Evolutionary conservation across 805 yeast species (phyloP).

Genomic region (Candida saitoana): DNA sequence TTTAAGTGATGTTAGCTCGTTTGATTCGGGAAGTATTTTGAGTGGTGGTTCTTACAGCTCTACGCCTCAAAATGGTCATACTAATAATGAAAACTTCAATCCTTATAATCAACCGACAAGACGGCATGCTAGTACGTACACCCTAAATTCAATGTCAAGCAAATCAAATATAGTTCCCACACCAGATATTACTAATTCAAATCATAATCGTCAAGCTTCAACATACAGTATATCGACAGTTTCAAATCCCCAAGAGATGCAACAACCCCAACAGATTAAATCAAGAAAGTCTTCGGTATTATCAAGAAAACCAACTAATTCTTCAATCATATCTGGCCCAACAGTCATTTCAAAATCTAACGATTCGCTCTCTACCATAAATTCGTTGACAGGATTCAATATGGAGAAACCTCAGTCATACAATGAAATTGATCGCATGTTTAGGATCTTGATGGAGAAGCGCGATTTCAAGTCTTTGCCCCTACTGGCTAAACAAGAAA

Average conservation of each 20-base stretch:
- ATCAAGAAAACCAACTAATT: constrained; percentile 20
- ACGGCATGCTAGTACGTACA: constrained; percentile 11
- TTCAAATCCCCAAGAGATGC: constrained; percentile 10
- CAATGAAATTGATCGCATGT: constrained; percentile 66
- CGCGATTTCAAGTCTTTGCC: constrained; percentile 75
- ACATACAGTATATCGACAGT: constrained; percentile 32
- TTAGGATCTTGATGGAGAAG: constrained; percentile 74
- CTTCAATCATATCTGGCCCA: constrained; percentile 21
- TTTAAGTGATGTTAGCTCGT: constrained; percentile 27
- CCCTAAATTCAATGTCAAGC: constrained; percentile 12
- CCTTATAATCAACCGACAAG: constrained; percentile 5
- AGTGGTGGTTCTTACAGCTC: constrained; percentile 19
- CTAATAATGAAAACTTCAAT: not conserved
- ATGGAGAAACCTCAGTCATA: constrained; percentile 68
- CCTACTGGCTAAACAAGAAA: constrained; percentile 67
- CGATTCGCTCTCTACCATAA: constrained; percentile 14
- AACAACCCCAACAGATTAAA: constrained; percentile 4
- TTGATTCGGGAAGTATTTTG: constrained; percentile 28
- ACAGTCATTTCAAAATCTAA: constrained; percentile 21
- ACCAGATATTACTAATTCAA: constrained; percentile 27
- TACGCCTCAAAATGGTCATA: not conserved
- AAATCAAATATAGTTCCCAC: constrained; percentile 26
- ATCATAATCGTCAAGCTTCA: constrained; percentile 38
- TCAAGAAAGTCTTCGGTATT: constrained; percentile 4
- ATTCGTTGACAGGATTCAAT: constrained; percentile 19